Evolutionary conservation across 768 basidiomycete species (phyloP).

Genomic region (Russula ochroleuca): DNA sequence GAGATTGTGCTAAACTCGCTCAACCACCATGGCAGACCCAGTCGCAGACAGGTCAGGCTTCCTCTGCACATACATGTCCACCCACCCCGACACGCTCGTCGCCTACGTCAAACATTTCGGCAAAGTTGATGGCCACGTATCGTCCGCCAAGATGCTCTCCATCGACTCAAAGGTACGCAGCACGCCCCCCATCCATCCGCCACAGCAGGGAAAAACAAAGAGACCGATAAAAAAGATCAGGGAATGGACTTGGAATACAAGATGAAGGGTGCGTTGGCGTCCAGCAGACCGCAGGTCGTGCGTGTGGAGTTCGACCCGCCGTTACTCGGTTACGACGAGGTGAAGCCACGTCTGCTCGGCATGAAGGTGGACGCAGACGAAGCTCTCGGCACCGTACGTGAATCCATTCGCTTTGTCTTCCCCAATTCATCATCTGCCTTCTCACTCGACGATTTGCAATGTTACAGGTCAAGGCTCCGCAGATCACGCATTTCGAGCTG

Average conservation of each 20-base stretch:
- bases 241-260: slow-evolving; percentile 68
- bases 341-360: slow-evolving; percentile 70
- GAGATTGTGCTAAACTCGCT: not conserved
- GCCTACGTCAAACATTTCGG: slow-evolving; percentile 79
- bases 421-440: not conserved
- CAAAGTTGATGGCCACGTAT: slow-evolving; percentile 51
- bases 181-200: too few relatives aligned
- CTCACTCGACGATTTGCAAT: not conserved
- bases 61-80: slow-evolving; percentile 80
- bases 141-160: slow-evolving; percentile 62
- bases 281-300: slow-evolving; percentile 44
- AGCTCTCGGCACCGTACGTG: slow-evolving; percentile 68
- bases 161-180: slow-evolving; percentile 61
- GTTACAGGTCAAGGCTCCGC: slow-evolving; percentile 41
- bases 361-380: slow-evolving; percentile 84
- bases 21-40: slow-evolving; percentile 53
- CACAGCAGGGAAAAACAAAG: too few relatives aligned
- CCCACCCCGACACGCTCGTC: slow-evolving; percentile 78
- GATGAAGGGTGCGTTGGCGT: slow-evolving; percentile 42
- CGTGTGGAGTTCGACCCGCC: slow-evolving; percentile 65
- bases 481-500: slow-evolving; percentile 53
- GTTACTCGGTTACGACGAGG: slow-evolving; percentile 69
- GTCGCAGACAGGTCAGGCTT: slow-evolving; percentile 73
- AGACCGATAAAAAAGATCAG: slow-evolving; percentile 34
- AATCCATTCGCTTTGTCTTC: not conserved